Evolutionary conservation across 768 basidiomycete genomes (phyloP), one percentile per base, ranked within the genome.

Genomic region (Gymnopilus dilepis): DNA sequence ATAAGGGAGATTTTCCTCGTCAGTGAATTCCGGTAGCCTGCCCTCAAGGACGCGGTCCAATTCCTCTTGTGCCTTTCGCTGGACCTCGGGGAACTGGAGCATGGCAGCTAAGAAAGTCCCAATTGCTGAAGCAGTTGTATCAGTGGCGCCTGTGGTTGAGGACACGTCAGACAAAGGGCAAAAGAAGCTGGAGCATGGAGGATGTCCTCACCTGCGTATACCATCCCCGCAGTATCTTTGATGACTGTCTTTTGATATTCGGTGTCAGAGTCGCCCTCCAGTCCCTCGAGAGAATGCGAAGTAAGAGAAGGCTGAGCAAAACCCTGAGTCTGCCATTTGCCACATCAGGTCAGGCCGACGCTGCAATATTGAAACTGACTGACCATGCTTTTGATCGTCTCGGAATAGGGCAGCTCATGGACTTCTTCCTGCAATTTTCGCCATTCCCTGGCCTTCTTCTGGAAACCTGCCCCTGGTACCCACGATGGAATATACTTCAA

Each of bases 381-480:
- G 21, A 53, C 52, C 15, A 48, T 52, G 33, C 65, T 73, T 48
- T 67, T 62, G 6, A 69, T 65, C 9, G 65, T 65, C 13, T 54
- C 40, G 6, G 37, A 21, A 51, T 70, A 84, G 0, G 81, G 81
- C 21, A 69, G 59, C n/a, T 79, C 73, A 15, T 71, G 67, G 67
- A 82, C 74, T 21, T 73, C 69, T 11, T 71, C 57, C 45, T 73
- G 70, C 3, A 72, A 64, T 28, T 68, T 68, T 19, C 73, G 73
- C 85, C 85, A 87, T 11, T 68, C 61, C 2, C 56, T 67, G 0
- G 86, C 86, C 55, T 84, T 82, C 30, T 74, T 73, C 67, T 84
- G 76, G 78, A 89, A 90, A 0, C 78, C 78, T 0, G 84, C 81
- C 8, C 87, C 88, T 1, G 89, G 88, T 37, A 84, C 69, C 85